Evolutionary conservation across 768 basidiomycete genomes (phyloP), one percentile per base, ranked within the genome.

Genomic region (Amanita rubescens): DNA sequence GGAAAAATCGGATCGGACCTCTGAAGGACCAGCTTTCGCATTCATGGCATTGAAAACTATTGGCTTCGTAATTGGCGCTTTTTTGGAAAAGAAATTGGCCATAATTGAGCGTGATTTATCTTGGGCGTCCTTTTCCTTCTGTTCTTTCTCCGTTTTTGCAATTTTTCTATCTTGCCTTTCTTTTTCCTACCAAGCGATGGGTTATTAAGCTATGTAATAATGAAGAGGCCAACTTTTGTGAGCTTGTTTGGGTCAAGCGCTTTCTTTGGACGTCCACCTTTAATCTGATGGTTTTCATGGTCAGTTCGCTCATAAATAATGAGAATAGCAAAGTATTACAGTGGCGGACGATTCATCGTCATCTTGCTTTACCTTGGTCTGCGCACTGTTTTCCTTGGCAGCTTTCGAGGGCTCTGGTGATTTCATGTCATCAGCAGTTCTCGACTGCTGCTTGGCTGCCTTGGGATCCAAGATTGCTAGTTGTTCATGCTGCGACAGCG

Each of bases 11-110:
- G 79, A 78, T 25, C 74, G 71, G 2, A 66, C 58, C 27, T 62
- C 64, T 5, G 73, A 74, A 43, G 80, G 64, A 41, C 67, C 70
- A 15, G 68, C 68, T 17, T 20, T 43, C 8, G 32, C n/a, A 32
- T 34, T 51, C 35, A 55, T 61, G 45, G 64, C 63, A 14, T 67
- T 56, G 32, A 67, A 56, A 17, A 61, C 57, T 33, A 56, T 38
- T n/a, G 62, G 57, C 12, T 68, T 41, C n/a, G 65, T 51, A 59
- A 79, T 81, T 8, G 79, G 65, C 10, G 22, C 52, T 38, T 24
- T 53, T 62, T 88, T 90, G 27, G 77, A 73, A 65, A 94, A 90
- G 71, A 92, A 94, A 63, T 70, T 86, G 0, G 80, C 77, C 82
- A 95, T 82, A 11, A 90, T 68, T 7, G 82, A 84, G 27, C 82